A percentile compares a stretch with the other conserved stretches of the same genome.
Conservation (phyloP, 1,284 basidiomycete species). For the Rhizopogon parksii region DNA sequence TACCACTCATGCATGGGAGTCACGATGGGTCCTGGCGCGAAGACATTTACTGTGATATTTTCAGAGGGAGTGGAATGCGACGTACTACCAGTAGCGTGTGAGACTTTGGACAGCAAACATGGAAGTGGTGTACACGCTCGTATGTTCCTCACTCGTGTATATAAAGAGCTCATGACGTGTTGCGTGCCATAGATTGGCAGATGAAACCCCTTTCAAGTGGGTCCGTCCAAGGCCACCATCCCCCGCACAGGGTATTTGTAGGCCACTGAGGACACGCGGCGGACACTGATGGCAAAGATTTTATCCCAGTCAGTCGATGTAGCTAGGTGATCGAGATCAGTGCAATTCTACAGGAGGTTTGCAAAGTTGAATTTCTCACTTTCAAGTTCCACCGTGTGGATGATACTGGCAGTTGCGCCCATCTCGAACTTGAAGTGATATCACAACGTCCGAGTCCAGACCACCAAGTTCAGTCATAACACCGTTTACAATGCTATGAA, state of each 20-base stretch:
- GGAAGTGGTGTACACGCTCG: slow-evolving; percentile 28
- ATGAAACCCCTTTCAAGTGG: slow-evolving; percentile 25
- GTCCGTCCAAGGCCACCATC: slow-evolving; percentile 29
- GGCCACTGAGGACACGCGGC: slow-evolving; percentile 21
- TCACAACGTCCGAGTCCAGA: slow-evolving; percentile 8
- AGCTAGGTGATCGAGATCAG: not conserved
- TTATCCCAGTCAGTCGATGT: slow-evolving; percentile 10
- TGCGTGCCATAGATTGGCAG: not conserved
- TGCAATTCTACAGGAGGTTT: not conserved
- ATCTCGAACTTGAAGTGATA: slow-evolving; percentile 10
- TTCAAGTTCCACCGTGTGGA: not conserved
- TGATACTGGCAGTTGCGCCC: slow-evolving; percentile 19
- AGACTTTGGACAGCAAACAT: slow-evolving; percentile 39
- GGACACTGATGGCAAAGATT: slow-evolving; percentile 19
- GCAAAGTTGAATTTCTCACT: not conserved
- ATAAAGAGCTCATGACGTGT: not conserved
- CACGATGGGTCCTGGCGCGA: slow-evolving; percentile 16
- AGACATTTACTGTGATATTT: slow-evolving; percentile 15
- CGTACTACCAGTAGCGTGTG: slow-evolving; percentile 27
- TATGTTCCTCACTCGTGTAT: slow-evolving; percentile 1
- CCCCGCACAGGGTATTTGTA: slow-evolving; percentile 32
- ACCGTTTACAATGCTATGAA: slow-evolving; percentile 2
- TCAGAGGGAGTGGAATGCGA: not conserved
- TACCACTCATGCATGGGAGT: slow-evolving; percentile 16
- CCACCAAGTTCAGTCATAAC: slow-evolving; percentile 4